A percentile compares a stretch with the other conserved stretches of the same genome.
These are phyloP conservation scores for Stromatinia cepivora DNA, from an alignment of 2,329 filamentous ascomycete species.

Conservation along the genomic window DNA sequence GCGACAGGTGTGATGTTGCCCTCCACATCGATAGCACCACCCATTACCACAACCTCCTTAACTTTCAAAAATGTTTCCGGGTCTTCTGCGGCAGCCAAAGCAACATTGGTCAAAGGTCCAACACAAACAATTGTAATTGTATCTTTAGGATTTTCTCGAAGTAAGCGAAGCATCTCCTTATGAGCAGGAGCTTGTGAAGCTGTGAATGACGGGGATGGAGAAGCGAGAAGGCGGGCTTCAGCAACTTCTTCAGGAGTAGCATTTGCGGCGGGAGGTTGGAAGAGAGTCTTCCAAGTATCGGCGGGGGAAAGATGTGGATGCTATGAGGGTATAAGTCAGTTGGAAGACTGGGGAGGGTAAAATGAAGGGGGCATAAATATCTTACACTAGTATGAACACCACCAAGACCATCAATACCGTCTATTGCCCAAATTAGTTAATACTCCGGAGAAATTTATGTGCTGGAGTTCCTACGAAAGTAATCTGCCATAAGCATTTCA, in stretches of 20 bases:
- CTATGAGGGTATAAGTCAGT: conserved; percentile 42
- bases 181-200: conserved; percentile 74
- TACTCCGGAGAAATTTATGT: neutral
- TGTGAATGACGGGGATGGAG: conserved; percentile 61
- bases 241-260: conserved; percentile 49
- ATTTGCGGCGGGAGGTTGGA: conserved; percentile 50
- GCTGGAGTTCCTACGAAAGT: conserved; percentile 69
- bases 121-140: conserved; percentile 89
- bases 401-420: conserved; percentile 75
- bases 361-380: conserved; percentile 17
- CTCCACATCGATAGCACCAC: conserved; percentile 73
- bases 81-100: conserved; percentile 83
- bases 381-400: conserved; percentile 64
- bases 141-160: conserved; percentile 77
- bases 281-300: conserved; percentile 73
- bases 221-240: conserved; percentile 37
- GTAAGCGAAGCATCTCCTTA: conserved; percentile 83
- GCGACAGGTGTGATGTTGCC: conserved; percentile 85
- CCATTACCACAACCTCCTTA: conserved; percentile 95
- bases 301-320: conserved; percentile 72
- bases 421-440: conserved; percentile 45
- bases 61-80: conserved; percentile 84
- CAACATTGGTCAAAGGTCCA: conserved; percentile 91
- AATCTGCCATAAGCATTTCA: conserved; percentile 75
- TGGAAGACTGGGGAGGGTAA: neutral